Conservation (phyloP, 169 alveolate genomes). For the Plasmodium reichenowi region DNA sequence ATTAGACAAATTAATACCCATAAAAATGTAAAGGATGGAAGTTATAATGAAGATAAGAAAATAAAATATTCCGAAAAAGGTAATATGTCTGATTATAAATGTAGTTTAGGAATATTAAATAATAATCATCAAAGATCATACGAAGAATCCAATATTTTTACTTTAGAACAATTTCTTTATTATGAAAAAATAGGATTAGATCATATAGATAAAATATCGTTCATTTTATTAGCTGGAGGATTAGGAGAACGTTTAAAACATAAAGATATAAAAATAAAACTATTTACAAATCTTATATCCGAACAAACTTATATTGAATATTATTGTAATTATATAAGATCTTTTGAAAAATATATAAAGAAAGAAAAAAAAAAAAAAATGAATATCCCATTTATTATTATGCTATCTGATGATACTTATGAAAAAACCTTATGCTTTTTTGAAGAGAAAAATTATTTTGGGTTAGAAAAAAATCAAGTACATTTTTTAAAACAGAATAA, state of each 20-base stretch:
- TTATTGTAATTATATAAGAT: slow-evolving; percentile 87
- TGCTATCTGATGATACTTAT: slow-evolving; percentile 96
- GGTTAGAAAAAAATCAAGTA: slow-evolving; percentile 85
- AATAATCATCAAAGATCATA: not conserved
- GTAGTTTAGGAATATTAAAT: not conserved
- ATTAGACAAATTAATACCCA: not conserved
- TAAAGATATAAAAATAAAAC: slow-evolving; percentile 91
- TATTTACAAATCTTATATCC: slow-evolving; percentile 87
- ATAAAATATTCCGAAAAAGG: not conserved
- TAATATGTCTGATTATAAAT: not conserved
- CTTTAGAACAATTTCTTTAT: slow-evolving; percentile 79
- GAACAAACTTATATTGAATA: slow-evolving; percentile 86
- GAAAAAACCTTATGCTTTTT: slow-evolving; percentile 85
- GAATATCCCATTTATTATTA: slow-evolving; percentile 88
- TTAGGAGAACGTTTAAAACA: slow-evolving; percentile 94
- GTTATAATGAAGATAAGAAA: not conserved
- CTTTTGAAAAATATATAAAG: slow-evolving; percentile 85
- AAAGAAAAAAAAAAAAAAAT: slow-evolving; percentile 74
- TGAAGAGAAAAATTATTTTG: slow-evolving; percentile 87
- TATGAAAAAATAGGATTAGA: slow-evolving; percentile 89
- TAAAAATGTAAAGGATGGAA: not conserved
- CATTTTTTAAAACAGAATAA: slow-evolving; percentile 90
- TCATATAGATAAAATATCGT: slow-evolving; percentile 86
- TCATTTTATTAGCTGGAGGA: slow-evolving; percentile 96
- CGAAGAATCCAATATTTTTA: slow-evolving; percentile 36